phyloP scores from a whole-genome alignment of 1,284 basidiomycete species.

The Ustilago loliicola region DNA sequence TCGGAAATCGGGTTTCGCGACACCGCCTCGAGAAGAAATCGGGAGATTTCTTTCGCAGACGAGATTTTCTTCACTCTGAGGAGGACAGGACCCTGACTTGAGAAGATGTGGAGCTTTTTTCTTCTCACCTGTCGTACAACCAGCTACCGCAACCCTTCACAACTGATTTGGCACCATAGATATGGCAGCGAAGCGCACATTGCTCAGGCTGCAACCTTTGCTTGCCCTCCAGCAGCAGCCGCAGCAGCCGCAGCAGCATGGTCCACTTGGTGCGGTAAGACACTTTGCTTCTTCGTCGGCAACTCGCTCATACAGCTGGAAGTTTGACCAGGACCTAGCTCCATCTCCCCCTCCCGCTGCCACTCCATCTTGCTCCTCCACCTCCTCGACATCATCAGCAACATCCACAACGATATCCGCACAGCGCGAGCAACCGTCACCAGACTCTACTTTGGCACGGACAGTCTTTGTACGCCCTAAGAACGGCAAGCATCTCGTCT shows the following conservation, averaged over 20 bases:
- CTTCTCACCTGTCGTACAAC: not conserved
- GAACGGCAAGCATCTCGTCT: constrained; percentile 47
- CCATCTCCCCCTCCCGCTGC: not conserved
- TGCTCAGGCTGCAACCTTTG: constrained; percentile 28
- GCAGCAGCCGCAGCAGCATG: constrained; percentile 5
- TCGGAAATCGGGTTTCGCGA: constrained; percentile 8
- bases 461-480: constrained; percentile 49
- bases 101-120: constrained; percentile 11
- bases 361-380: not conserved
- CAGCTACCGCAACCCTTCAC: not conserved
- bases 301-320: constrained; percentile 9
- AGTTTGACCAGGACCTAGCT: constrained; percentile 28
- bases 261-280: constrained; percentile 1
- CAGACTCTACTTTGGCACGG: constrained; percentile 17
- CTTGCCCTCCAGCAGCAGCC: constrained; percentile 5
- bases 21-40: not conserved
- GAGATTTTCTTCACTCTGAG: not conserved
- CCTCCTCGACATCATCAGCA: not conserved
- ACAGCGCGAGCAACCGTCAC: not conserved
- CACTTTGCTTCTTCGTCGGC: constrained; percentile 12
- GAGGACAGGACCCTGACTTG: constrained; percentile 9
- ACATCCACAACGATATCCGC: not conserved
- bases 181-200: constrained; percentile 30
- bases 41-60: not conserved
- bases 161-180: too few species aligned